Evolutionary conservation across 495 filamentous ascomycete species (phyloP).

Genomic region (Tuber melanosporum): DNA sequence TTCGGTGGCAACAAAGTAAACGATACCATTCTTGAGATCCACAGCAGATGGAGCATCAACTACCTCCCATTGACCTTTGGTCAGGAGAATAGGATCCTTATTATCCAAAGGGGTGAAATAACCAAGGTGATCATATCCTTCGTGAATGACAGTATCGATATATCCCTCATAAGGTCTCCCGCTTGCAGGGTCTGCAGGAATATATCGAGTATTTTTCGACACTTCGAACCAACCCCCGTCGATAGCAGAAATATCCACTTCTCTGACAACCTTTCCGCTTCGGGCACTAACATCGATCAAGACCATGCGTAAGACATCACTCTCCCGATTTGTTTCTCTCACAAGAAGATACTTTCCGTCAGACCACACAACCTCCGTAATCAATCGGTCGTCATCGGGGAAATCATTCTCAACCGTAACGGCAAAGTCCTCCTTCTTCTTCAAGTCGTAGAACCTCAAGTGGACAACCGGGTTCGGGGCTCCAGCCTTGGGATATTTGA

Average conservation of each 20-base stretch:
- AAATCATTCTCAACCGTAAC: conserved; percentile 74
- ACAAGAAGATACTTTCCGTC: conserved; percentile 69
- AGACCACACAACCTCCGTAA: conserved; percentile 91
- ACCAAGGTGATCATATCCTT: conserved; percentile 82
- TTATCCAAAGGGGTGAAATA: conserved; percentile 93
- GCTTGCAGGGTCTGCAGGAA: conserved; percentile 74
- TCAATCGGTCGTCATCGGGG: conserved; percentile 71
- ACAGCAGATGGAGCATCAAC: conserved; percentile 80
- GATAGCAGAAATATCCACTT: conserved; percentile 66
- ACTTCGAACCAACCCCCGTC: conserved; percentile 98
- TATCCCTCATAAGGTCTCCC: conserved; percentile 80
- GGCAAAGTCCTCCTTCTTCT: conserved; percentile 68
- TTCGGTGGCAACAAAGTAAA: conserved; percentile 86
- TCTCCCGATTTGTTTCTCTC: conserved; percentile 89
- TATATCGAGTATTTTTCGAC: conserved; percentile 70
- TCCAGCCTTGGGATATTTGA: conserved; percentile 97
- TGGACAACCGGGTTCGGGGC: conserved; percentile 86
- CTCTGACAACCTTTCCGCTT: conserved; percentile 71
- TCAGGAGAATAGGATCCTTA: conserved; percentile 71
- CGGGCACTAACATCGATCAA: conserved; percentile 71
- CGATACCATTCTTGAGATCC: conserved; percentile 73
- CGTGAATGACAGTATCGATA: conserved; percentile 80
- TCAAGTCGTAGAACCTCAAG: conserved; percentile 81
- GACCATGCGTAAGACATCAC: conserved; percentile 77
- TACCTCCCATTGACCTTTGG: conserved; percentile 87